These are phyloP conservation scores for Candida easanensis DNA, from an alignment of 805 yeast species.

Conservation along the genomic window DNA sequence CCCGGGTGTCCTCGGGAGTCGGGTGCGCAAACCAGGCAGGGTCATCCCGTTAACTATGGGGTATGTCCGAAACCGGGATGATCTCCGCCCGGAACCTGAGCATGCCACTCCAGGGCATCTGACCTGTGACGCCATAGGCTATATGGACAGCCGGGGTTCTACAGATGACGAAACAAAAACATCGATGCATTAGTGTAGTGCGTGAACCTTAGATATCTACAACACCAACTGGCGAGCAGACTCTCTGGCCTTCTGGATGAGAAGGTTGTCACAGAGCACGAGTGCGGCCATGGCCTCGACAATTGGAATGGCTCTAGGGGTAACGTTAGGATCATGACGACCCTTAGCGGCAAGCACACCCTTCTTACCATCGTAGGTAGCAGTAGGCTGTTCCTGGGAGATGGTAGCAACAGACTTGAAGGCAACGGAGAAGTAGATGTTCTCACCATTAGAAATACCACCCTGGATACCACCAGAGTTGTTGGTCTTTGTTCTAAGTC, in stretches of 20 bases:
- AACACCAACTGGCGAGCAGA: constrained; percentile 37
- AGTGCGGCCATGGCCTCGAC: constrained; percentile 99
- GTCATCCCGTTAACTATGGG: constrained; percentile 2
- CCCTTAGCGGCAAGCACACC: constrained; percentile 95
- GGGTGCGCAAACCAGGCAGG: constrained; percentile 2
- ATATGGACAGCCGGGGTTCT: neutral
- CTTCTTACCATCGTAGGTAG: constrained; percentile 81
- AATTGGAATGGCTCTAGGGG: constrained; percentile 97
- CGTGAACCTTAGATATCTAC: neutral
- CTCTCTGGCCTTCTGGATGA: constrained; percentile 86
- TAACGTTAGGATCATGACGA: constrained; percentile 97
- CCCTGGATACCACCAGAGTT: constrained; percentile 98
- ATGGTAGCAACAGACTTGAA: constrained; percentile 98
- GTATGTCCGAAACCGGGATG: neutral
- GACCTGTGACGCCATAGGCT: neutral
- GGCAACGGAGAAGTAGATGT: constrained; percentile 90
- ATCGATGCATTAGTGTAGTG: neutral
- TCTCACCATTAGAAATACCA: constrained; percentile 95
- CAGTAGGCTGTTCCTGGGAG: constrained; percentile 86
- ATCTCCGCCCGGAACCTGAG: neutral
- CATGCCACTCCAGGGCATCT: too few species aligned
- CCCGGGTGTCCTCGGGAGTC: constrained; percentile 3
- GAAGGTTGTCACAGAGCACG: constrained; percentile 79
- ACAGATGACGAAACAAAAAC: neutral
- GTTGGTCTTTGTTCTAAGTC: constrained; percentile 83